Conservation (phyloP, 129 eudicot genomes). For the Logfia minima region DNA sequence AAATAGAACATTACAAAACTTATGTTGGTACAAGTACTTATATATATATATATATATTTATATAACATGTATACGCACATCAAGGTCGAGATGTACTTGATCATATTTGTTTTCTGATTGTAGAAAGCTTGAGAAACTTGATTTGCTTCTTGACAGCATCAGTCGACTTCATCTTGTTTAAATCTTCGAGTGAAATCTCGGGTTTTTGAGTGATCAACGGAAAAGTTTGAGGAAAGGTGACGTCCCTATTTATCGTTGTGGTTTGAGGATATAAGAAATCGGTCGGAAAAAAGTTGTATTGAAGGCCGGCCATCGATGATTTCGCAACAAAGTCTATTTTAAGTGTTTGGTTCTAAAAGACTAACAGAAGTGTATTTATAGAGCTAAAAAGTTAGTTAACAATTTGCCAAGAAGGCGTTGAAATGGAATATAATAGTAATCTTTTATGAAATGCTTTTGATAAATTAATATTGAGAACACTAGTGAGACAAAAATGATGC, state of each 20-base stretch:
- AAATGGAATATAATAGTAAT: neutral
- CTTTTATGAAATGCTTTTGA: neutral
- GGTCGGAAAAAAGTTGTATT: conserved; percentile 46
- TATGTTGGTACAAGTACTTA: conserved; percentile 10
- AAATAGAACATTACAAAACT: neutral
- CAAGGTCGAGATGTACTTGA: conserved; percentile 8
- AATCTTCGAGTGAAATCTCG: conserved; percentile 16
- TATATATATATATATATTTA: too few relatives aligned
- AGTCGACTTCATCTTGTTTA: conserved; percentile 13
- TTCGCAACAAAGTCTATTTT: neutral
- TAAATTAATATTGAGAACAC: too few relatives aligned
- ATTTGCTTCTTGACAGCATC: conserved; percentile 20
- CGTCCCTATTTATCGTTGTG: conserved; percentile 14
- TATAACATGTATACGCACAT: neutral
- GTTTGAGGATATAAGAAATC: conserved; percentile 39
- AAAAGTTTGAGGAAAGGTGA: conserved; percentile 14
- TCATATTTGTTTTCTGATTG: conserved; percentile 17
- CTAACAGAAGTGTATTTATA: conserved; percentile 31
- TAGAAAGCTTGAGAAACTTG: conserved; percentile 29
- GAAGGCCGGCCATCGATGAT: conserved; percentile 41
- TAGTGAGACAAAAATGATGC: too few relatives aligned
- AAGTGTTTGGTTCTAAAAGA: conserved; percentile 5
- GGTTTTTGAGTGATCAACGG: conserved; percentile 22
- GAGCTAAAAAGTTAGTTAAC: conserved; percentile 7
- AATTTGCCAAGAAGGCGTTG: neutral